These are phyloP conservation scores for Komagataella phaffii DNA, from an alignment of 805 yeast genomes.

Conservation along the genomic window DNA sequence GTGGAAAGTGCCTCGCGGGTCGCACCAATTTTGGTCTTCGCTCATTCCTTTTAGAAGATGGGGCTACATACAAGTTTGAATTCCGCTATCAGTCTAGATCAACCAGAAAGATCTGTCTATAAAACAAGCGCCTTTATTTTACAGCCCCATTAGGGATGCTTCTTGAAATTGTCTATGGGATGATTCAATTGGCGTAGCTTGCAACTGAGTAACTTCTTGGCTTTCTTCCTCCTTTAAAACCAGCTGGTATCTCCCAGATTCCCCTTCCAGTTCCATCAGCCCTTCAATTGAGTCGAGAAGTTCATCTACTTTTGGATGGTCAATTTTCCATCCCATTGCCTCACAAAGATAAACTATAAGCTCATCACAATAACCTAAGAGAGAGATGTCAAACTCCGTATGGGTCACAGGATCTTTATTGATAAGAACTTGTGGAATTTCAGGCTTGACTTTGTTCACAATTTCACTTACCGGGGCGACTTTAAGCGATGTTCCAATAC, in stretches of 20 bases:
- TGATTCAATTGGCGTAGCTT: not conserved
- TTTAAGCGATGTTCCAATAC: constrained; percentile 84
- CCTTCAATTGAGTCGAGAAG: constrained; percentile 19
- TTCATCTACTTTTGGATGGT: constrained; percentile 34
- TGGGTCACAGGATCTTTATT: constrained; percentile 67
- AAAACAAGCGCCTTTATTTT: not conserved
- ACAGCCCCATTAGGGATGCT: no score
- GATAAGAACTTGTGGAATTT: constrained; percentile 73
- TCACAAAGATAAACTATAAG: constrained; percentile 54
- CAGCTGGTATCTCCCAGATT: constrained; percentile 6
- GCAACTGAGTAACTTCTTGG: no score
- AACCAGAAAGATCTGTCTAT: not conserved
- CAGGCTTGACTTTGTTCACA: constrained; percentile 56
- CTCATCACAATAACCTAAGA: constrained; percentile 77
- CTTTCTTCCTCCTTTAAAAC: not conserved
- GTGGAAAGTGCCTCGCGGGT: not conserved
- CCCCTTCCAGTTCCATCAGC: constrained; percentile 14
- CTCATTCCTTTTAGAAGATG: not conserved
- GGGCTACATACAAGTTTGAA: no score
- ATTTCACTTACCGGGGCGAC: constrained; percentile 89
- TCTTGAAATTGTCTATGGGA: not conserved
- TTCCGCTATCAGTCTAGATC: not conserved
- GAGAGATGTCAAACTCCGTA: constrained; percentile 63
- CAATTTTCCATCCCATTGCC: constrained; percentile 44
- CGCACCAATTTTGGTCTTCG: not conserved